These are phyloP conservation scores for Penicillium soppii DNA, from an alignment of 495 filamentous ascomycete genomes.

Conservation along the genomic window DNA sequence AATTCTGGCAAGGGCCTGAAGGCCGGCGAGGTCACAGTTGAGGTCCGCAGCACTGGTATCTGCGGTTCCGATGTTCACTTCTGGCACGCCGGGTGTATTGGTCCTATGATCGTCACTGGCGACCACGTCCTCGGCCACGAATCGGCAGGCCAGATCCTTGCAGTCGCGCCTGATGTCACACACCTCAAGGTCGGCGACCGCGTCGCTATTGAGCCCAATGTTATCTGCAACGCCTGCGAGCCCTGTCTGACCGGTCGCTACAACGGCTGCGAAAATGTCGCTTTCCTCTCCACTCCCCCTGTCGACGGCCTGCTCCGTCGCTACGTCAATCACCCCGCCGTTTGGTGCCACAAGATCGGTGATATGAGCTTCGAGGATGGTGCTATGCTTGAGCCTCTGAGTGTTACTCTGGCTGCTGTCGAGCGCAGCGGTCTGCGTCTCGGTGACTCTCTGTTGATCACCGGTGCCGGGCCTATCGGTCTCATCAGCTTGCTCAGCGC, in stretches of 20 bases:
- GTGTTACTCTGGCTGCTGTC: constrained; percentile 80
- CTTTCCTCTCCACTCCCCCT: constrained; percentile 85
- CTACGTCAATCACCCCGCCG: constrained; percentile 89
- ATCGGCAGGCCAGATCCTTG: constrained; percentile 80
- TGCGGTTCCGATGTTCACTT: constrained; percentile 96
- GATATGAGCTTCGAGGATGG: constrained; percentile 88
- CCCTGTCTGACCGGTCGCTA: constrained; percentile 88
- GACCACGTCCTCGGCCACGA: constrained; percentile 93
- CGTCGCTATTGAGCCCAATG: constrained; percentile 87
- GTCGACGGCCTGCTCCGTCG: constrained; percentile 84
- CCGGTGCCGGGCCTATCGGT: constrained; percentile 89
- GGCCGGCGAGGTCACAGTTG: constrained; percentile 78
- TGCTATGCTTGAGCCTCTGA: constrained; percentile 82
- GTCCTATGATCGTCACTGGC: constrained; percentile 85
- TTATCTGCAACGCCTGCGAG: constrained; percentile 85
- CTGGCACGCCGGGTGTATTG: constrained; percentile 91
- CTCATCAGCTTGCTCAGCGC: constrained; percentile 80
- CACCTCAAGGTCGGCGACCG: constrained; percentile 77
- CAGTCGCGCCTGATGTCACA: constrained; percentile 74
- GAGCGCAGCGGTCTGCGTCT: constrained; percentile 74
- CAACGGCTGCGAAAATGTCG: constrained; percentile 84
- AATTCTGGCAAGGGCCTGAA: constrained; percentile 67
- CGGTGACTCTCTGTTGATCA: constrained; percentile 81
- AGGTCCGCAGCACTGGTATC: constrained; percentile 87
- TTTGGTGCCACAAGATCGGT: constrained; percentile 92